A percentile compares a stretch with the other conserved stretches of the same genome.
These are phyloP conservation scores for Aureobasidium sp. DNA, from an alignment of 2,329 filamentous ascomycete genomes.

Conservation along the genomic window DNA sequence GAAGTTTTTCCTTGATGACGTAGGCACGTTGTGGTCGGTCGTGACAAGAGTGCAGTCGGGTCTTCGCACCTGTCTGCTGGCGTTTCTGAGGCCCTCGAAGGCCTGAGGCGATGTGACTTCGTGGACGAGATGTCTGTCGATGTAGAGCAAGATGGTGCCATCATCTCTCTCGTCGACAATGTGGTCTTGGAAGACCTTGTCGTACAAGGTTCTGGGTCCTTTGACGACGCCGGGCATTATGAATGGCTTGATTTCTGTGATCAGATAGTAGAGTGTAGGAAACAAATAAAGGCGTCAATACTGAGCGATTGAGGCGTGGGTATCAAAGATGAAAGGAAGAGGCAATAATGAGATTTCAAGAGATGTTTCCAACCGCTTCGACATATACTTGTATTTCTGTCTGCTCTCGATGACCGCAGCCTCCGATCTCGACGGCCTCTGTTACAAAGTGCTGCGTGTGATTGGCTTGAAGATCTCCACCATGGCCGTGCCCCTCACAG, in stretches of 20 bases:
- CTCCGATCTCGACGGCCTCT: constrained; percentile 7
- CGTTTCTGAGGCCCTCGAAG: constrained; percentile 90
- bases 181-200: constrained; percentile 94
- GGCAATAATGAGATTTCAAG: background rate
- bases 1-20: constrained; percentile 80
- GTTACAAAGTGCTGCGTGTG: background rate
- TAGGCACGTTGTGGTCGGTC: constrained; percentile 96
- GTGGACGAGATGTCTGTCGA: constrained; percentile 93
- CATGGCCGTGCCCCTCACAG: background rate
- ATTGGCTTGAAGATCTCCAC: background rate
- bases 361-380: background rate
- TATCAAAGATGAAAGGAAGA: background rate
- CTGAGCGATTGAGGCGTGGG: background rate
- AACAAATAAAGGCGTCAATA: background rate
- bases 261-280: background rate
- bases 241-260: background rate
- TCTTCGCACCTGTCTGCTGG: constrained; percentile 77
- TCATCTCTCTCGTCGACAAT: constrained; percentile 93
- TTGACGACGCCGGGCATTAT: constrained; percentile 29
- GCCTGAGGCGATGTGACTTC: constrained; percentile 99
- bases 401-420: background rate
- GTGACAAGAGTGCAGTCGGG: constrained; percentile 96
- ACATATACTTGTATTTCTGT: constrained; percentile 8
- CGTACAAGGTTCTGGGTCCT: constrained; percentile 67
- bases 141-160: constrained; percentile 87